Evolutionary conservation across 768 basidiomycete genomes (phyloP).

Genomic region (Auricularia sp.): DNA sequence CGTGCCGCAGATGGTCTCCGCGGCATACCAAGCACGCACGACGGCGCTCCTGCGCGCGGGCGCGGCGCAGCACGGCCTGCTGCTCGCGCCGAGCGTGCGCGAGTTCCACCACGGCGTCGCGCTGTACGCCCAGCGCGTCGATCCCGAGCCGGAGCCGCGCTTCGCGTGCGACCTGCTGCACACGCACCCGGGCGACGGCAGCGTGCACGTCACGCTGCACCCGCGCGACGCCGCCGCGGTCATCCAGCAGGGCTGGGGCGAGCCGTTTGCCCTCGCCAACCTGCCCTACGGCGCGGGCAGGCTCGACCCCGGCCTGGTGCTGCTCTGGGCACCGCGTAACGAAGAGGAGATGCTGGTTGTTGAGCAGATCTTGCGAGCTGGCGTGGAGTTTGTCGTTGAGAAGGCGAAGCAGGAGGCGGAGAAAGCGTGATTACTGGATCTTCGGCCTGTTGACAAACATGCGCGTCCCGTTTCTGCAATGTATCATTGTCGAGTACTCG

Average conservation of each 20-base stretch:
- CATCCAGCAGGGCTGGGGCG: not conserved
- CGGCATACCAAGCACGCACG: not conserved
- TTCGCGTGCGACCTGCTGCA: not conserved
- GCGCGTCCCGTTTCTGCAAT: too few species aligned
- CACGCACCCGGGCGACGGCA: not conserved
- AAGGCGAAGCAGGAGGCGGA: too few species aligned
- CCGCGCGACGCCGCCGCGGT: not conserved
- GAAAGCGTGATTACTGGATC: too few species aligned
- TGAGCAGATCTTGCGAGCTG: not conserved
- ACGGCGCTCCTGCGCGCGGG: not conserved
- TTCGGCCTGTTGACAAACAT: too few species aligned
- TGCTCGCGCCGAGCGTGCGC: not conserved
- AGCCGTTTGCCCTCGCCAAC: not conserved
- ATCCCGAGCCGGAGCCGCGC: not conserved
- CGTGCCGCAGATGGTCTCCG: not conserved
- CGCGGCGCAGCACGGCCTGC: not conserved
- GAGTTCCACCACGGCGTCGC: not conserved
- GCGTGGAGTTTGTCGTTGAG: not conserved
- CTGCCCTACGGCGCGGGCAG: not conserved
- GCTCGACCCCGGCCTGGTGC: not conserved
- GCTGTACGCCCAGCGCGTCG: not conserved
- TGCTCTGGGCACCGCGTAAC: not conserved
- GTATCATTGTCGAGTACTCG: too few species aligned
- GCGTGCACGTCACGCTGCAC: not conserved
- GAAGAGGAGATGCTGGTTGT: not conserved